Base-by-base conservation (phyloP, 1,139 yeast species). In the Yamadazyma songkhlaensis region DNA sequence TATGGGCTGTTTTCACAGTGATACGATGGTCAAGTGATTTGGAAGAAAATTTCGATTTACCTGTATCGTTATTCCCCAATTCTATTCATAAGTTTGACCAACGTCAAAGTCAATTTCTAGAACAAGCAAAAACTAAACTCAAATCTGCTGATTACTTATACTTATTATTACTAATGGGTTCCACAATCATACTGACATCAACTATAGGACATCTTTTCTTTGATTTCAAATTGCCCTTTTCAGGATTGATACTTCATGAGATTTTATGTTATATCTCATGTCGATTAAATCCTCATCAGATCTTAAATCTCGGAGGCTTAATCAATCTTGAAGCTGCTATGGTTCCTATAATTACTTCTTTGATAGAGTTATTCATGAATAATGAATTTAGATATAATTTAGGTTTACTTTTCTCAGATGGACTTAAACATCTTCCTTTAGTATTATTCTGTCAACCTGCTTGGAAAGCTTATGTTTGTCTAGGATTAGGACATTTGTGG, bases 401-500 rank as follows among this genome's bases (percentile, higher is more conserved):
- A 11, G 24, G 12, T 15, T 23, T 24, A 25, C 17, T 11, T 32
- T 17, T 11, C 22, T 17, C 9, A 2, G 22, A 31, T 13, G 34
- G 34, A 2, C 5, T 31, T 6, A 10, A 9, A 22, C 15, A 31
- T 24, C 12, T 31, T 14, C 34, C 28, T 3, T 2, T 3, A 9
- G 5, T 33, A 10, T 15, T 33, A 12, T 15, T 11, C 12, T 26
- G 35, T 25, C 42, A 43, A 9, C 37, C 41, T 9, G 39, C 51
- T 7, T 59, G 58, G 59, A 46, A 43, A 36, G 45, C 49, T n/a
- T 23, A 53, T 6, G 38, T 63, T 9, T 48, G 56, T 27, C 50
- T 50, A 31, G 40, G 44, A 0, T 39, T 64, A 26, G 69, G 66
- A 3, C 74, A 70, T 42, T 39, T 59, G 21, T 68, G 72, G 73